These are phyloP conservation scores for Candida tetrigidarum DNA, from an alignment of 1,139 yeast species.

Conservation along the genomic window DNA sequence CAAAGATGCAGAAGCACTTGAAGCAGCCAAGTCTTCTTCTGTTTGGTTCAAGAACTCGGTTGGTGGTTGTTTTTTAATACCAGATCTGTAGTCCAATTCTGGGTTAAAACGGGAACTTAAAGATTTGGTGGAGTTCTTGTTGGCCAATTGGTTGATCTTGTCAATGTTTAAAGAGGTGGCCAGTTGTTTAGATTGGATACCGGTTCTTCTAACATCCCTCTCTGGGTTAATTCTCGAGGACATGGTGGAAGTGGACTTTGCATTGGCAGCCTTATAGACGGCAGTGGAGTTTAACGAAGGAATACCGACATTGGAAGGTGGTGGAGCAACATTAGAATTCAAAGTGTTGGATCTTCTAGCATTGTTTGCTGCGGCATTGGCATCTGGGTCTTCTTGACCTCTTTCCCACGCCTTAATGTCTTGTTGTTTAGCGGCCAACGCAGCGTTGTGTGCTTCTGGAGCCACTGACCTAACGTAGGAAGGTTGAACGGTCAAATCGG, in stretches of 20 bases:
- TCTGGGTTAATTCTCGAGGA: conserved; percentile 54
- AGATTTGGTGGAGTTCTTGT: conserved; percentile 44
- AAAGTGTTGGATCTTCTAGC: conserved; percentile 18
- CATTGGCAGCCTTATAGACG: conserved; percentile 46
- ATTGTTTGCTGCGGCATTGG: conserved; percentile 40
- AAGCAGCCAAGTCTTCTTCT: conserved; percentile 42
- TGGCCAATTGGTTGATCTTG: conserved; percentile 48
- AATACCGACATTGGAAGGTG: conserved; percentile 36
- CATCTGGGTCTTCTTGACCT: conserved; percentile 46
- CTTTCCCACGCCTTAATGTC: conserved; percentile 49
- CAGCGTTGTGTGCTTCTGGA: conserved; percentile 69
- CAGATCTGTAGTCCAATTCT: conserved; percentile 47
- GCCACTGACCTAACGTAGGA: conserved; percentile 65
- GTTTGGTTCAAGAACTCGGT: conserved; percentile 31
- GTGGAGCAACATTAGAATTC: conserved; percentile 14
- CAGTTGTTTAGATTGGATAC: conserved; percentile 37
- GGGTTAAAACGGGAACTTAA: conserved; percentile 51
- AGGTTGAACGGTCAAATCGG: conserved; percentile 66
- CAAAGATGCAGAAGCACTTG: conserved; percentile 43
- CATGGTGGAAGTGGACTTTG: conserved; percentile 49
- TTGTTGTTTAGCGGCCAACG: conserved; percentile 55
- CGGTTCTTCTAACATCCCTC: conserved; percentile 45
- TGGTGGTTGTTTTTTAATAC: conserved; percentile 31
- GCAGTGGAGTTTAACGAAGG: conserved; percentile 40
- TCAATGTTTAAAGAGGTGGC: conserved; percentile 40